Conservation (phyloP, 306 rosid genomes). For the Sophora flavescens region DNA sequence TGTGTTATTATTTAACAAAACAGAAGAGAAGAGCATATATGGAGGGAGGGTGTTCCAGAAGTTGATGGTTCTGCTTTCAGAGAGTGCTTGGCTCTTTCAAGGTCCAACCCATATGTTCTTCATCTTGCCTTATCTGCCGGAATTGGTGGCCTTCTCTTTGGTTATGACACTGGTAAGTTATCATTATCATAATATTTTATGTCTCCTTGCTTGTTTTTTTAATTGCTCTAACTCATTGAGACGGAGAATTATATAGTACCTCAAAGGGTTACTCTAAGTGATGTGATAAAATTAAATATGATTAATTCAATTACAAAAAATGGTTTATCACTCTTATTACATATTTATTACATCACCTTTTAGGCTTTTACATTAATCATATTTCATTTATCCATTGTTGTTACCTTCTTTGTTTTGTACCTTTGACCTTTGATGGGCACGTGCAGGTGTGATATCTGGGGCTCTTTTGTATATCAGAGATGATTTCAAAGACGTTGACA, state of each 20-base stretch:
- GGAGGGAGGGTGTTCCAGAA: constrained; percentile 40
- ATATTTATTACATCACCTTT: no score
- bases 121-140: constrained; percentile 50
- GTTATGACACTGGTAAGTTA: constrained; percentile 52
- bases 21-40: not conserved
- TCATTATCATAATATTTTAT: no score
- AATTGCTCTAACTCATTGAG: no score
- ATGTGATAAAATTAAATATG: no score
- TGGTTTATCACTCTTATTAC: no score
- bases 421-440: not conserved
- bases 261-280: no score
- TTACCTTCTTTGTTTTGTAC: no score
- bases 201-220: not conserved
- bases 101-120: constrained; percentile 46
- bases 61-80: constrained; percentile 43
- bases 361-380: no score
- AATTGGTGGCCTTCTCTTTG: constrained; percentile 49
- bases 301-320: no score
- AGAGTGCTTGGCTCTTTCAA: constrained; percentile 47
- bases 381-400: no score
- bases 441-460: constrained; percentile 65
- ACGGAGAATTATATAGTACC: no score
- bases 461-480: constrained; percentile 66
- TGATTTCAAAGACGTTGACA: constrained; percentile 57
- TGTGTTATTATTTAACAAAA: not conserved